phyloP scores from a whole-genome alignment of 2,329 filamentous ascomycete genomes.

The Grosmannia serpens region DNA sequence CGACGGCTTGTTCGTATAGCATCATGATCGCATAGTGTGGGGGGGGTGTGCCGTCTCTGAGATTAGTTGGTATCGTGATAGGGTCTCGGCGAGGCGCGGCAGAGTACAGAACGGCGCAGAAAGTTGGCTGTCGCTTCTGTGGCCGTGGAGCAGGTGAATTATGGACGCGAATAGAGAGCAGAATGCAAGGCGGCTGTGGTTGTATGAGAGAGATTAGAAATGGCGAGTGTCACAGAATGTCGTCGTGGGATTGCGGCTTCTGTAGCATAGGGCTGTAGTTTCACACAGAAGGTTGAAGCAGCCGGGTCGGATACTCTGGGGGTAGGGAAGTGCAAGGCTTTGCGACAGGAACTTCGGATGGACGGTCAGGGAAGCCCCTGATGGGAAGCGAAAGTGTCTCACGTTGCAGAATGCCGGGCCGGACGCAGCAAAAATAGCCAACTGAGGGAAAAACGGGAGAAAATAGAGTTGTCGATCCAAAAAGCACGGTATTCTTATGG shows the following conservation, averaged over 20 bases:
- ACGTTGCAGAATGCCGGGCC: neutral
- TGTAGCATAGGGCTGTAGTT: neutral
- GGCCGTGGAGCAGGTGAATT: neutral
- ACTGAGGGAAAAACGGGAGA: neutral
- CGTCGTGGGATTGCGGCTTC: neutral
- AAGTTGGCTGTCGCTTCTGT: neutral
- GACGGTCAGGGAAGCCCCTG: neutral
- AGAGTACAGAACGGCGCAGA: neutral
- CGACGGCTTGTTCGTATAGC: constrained; percentile 26
- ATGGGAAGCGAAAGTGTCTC: constrained; percentile 2
- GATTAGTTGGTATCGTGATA: neutral
- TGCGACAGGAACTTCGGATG: neutral
- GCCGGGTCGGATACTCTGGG: neutral
- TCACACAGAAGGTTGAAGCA: neutral
- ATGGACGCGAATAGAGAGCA: neutral
- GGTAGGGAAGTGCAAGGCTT: neutral
- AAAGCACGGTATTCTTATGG: neutral
- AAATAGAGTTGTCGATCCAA: constrained; percentile 9
- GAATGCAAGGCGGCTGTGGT: neutral
- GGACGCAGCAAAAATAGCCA: constrained; percentile 1
- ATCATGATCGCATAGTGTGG: constrained; percentile 22
- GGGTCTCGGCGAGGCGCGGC: neutral
- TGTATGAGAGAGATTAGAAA: neutral
- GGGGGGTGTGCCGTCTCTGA: neutral
- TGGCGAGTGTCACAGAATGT: neutral